Percentiles rank a stretch among this genome's conserved stretches.
Conservation (phyloP, 208 protist genomes). For the Trypanosoma conorhini region DNA sequence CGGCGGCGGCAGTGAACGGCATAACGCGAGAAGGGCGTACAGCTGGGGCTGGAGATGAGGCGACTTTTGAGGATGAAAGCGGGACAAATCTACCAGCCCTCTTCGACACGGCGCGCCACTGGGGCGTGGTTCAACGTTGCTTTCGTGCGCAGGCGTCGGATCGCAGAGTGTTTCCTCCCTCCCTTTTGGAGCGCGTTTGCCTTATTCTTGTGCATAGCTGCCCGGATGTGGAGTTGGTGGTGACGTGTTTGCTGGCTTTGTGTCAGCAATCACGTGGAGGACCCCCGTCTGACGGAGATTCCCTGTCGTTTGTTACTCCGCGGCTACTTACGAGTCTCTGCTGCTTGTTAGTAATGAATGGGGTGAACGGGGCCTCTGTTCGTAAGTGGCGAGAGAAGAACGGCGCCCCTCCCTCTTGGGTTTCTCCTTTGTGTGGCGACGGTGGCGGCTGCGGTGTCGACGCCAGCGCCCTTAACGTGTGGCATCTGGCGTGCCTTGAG, state of each 20-base stretch:
- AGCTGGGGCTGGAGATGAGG: not conserved
- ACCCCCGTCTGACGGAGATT: not conserved
- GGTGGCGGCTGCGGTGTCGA: not conserved
- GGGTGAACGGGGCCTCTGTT: slow-evolving; percentile 4
- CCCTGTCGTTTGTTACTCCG: slow-evolving; percentile 21
- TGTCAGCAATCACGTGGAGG: not conserved
- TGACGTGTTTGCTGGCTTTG: slow-evolving; percentile 17
- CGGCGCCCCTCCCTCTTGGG: slow-evolving; percentile 9
- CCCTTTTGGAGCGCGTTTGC: slow-evolving; percentile 28
- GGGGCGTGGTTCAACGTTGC: slow-evolving; percentile 5
- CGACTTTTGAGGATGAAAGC: not conserved
- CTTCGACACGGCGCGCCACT: slow-evolving; percentile 16
- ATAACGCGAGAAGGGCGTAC: not conserved
- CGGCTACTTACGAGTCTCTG: slow-evolving; percentile 27
- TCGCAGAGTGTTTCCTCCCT: slow-evolving; percentile 12
- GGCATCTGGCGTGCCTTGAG: slow-evolving; percentile 17
- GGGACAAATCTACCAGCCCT: slow-evolving; percentile 14
- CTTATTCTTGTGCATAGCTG: slow-evolving; percentile 35
- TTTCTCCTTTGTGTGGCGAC: not conserved
- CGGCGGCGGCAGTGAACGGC: not conserved
- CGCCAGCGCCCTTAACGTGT: slow-evolving; percentile 2
- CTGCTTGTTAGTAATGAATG: slow-evolving; percentile 28
- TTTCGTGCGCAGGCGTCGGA: not conserved
- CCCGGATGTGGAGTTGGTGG: slow-evolving; percentile 30
- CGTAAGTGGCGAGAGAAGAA: slow-evolving; percentile 19